Conservation (phyloP, 139 green algal genomes). For the Desmodesmus armatus region DNA sequence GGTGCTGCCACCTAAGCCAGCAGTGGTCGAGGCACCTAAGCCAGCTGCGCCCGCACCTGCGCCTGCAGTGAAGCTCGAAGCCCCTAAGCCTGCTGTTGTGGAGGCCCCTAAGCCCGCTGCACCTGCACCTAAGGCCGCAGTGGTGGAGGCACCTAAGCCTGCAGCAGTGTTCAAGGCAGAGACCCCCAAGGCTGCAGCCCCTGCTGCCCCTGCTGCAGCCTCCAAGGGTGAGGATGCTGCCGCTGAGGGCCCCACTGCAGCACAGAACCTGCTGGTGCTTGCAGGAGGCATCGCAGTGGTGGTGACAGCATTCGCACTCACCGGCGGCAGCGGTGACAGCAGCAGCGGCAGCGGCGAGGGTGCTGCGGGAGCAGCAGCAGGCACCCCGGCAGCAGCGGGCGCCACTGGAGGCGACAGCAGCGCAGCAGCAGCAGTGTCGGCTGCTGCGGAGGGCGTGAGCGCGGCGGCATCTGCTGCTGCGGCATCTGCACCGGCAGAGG, state of each 20-base stretch:
- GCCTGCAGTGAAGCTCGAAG: neutral
- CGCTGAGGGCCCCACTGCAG: neutral
- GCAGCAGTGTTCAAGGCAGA: neutral
- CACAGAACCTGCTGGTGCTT: neutral
- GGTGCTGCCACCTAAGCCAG: neutral
- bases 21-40: neutral
- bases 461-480: too few species aligned
- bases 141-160: neutral
- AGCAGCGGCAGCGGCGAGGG: neutral
- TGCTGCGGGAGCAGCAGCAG: neutral
- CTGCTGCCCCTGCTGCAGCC: neutral
- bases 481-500: neutral
- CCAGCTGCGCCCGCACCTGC: neutral
- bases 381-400: neutral
- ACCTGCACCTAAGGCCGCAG: constrained; percentile 12
- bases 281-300: constrained; percentile 4
- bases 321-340: constrained; percentile 22
- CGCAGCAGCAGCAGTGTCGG: too few species aligned
- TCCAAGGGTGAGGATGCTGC: neutral
- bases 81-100: neutral
- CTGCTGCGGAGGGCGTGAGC: too few species aligned
- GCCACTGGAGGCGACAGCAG: too few species aligned
- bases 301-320: constrained; percentile 11
- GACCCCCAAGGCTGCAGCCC: neutral
- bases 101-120: neutral